Evolutionary conservation across 139 green algal genomes (phyloP).

Genomic region (Zygnema circumcarinatum): DNA sequence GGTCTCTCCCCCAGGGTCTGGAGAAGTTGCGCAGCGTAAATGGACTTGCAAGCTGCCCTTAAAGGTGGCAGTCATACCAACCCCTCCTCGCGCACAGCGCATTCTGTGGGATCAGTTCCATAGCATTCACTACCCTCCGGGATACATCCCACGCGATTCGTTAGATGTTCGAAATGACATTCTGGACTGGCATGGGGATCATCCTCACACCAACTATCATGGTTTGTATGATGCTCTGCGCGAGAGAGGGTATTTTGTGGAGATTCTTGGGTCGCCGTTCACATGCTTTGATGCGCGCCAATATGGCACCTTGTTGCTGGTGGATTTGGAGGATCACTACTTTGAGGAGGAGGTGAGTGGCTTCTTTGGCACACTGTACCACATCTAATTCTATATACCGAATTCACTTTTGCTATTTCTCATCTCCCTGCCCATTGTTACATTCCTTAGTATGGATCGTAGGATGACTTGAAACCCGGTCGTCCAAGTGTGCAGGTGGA

Average conservation of each 20-base stretch:
- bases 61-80: constrained; percentile 62
- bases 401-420: background rate
- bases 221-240: constrained; percentile 79
- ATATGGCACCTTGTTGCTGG: constrained; percentile 79
- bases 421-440: no score
- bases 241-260: constrained; percentile 77
- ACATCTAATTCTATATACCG: background rate
- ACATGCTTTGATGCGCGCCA: constrained; percentile 93
- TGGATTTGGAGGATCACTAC: constrained; percentile 93
- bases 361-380: no score
- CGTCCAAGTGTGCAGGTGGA: constrained; percentile 72
- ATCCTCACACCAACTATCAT: constrained; percentile 97
- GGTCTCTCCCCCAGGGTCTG: constrained; percentile 70
- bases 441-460: no score
- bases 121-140: constrained; percentile 92
- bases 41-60: constrained; percentile 74
- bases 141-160: constrained; percentile 93
- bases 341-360: constrained; percentile 67
- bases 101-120: constrained; percentile 97
- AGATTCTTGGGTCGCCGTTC: constrained; percentile 86
- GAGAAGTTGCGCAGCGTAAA: constrained; percentile 28
- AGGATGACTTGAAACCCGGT: background rate
- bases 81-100: constrained; percentile 65
- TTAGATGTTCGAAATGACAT: constrained; percentile 82
- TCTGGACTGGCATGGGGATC: constrained; percentile 98